phyloP scores from a whole-genome alignment of 495 filamentous ascomycete genomes.

The Podospora australis region DNA sequence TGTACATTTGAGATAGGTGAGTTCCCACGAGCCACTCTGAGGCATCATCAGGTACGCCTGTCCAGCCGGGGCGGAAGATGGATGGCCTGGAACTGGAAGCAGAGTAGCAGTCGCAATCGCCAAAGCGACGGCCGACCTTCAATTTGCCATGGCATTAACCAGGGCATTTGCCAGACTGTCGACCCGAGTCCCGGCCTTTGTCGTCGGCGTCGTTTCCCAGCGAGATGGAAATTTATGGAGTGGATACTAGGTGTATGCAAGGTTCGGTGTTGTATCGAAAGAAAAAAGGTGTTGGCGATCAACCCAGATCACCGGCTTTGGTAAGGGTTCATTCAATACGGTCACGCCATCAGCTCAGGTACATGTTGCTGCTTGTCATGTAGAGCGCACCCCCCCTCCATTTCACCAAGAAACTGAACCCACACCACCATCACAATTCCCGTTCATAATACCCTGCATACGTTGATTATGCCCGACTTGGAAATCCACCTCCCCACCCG shows the following conservation, averaged over 20 bases:
- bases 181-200: constrained; percentile 9
- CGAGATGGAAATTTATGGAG: too few relatives aligned
- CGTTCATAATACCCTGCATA: neutral
- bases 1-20: too few relatives aligned
- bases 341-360: constrained; percentile 13
- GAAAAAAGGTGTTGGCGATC: constrained; percentile 24
- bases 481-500: neutral
- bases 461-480: neutral
- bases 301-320: constrained; percentile 23
- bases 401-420: neutral
- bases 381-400: constrained; percentile 1
- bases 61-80: too few relatives aligned
- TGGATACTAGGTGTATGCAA: constrained; percentile 28
- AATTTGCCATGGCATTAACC: neutral
- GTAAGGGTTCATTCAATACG: too few relatives aligned
- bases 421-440: neutral
- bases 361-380: constrained; percentile 1
- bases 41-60: too few relatives aligned
- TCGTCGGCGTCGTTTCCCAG: constrained; percentile 7
- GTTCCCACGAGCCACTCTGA: too few relatives aligned
- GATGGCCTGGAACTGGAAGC: neutral
- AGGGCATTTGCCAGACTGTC: constrained; percentile 15
- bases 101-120: neutral
- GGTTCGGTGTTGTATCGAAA: constrained; percentile 30
- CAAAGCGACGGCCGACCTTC: neutral